Evolutionary conservation across 75 land plant species (phyloP), one percentile per base, ranked within the genome.

Genomic region (Chamaecyparis obtusa): DNA sequence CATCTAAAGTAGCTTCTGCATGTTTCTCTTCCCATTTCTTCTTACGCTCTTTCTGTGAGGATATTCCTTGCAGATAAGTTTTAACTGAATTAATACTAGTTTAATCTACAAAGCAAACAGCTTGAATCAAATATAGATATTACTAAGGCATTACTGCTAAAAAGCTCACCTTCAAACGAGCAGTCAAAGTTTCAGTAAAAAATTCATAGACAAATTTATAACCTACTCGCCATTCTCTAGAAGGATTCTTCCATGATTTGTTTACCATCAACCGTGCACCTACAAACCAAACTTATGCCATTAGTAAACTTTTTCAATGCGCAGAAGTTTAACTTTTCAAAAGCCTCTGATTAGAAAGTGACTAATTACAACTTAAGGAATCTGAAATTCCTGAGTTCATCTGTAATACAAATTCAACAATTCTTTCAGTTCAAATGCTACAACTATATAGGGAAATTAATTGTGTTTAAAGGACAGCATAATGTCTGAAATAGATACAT

Each of bases 151-250:
- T 78, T 78, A 41, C 32, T 81, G 15, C 49, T 3, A 81, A 21
- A 85, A 75, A 3, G 21, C 77, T 39, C 87, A 98, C 99, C 99
- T 96, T 96, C 44, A 98, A 83, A 32, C 99, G 96, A 78, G 94
- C 87, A 79, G 91, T 90, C 84, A 98, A 88, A 27, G 91, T 90
- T 14, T 92, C 90, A 43, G 99, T 96, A 76, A 98, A 98, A 41
- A 98, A 88, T 57, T 93, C 95, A 93, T 93, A 96, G 2, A 92
- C 93, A 30, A 95, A 87, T 81, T 98, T 97, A 86, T 82, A 95
- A 24, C 99, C 99, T 5, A 98, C 96, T 88, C 91, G 97, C 99
- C 99, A 98, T 64, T 98, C 96, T 83, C 99, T 94, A 88, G 99
- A 89, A 37, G 99, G 99, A 88, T 98, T 98, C 83, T 92, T 94